Base-by-base conservation (phyloP, 305 asterid species). In the Fraxinus velutina region DNA sequence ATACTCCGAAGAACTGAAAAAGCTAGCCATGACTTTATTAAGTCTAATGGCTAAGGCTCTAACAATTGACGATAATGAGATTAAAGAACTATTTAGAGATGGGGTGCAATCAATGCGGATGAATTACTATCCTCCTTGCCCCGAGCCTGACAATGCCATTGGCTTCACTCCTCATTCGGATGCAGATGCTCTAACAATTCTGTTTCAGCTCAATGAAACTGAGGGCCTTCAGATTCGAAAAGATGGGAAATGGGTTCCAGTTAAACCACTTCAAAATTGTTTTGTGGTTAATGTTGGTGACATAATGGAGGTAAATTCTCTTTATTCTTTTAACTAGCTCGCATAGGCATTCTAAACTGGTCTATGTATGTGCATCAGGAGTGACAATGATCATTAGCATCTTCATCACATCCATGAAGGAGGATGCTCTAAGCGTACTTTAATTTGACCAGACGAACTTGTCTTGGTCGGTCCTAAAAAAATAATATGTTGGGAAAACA, bases 111-210 rank as follows among this genome's bases (percentile, higher is more conserved):
- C 90, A 3, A 88, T 88, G 87, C 66, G 95, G 50, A 86, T 91
- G 91, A 90, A 91, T 77, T 91, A 85, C 70, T 90, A 90, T 86
- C 93, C 95, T 2, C 89, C 90, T 3, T 91, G 95, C 81, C 92
- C 93, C 0, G 80, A 85, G 80, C 93, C 95, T 15, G 89, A 91
- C 5, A 55, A 32, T 37, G 90, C 86, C 21, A 84, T 87, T 0
- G 95, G 92, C 42, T 81, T 91, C 47, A 68, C 79, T 64, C 90
- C 95, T 73, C 95, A 91, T 81, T 90, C 93, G 1, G 91, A 91
- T 60, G 88, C 88, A 13, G 90, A 27, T 80, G 91, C 89, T 44
- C 82, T 91, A n/a, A 90, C 95, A 6, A 90, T 91, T 85, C 88
- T 91, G 15, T 84, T 85, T 68, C 95, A 89, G 81, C 86, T 89